Evolutionary conservation across 1,139 yeast genomes (phyloP).

Genomic region (Geotrichum cucujoidarum): DNA sequence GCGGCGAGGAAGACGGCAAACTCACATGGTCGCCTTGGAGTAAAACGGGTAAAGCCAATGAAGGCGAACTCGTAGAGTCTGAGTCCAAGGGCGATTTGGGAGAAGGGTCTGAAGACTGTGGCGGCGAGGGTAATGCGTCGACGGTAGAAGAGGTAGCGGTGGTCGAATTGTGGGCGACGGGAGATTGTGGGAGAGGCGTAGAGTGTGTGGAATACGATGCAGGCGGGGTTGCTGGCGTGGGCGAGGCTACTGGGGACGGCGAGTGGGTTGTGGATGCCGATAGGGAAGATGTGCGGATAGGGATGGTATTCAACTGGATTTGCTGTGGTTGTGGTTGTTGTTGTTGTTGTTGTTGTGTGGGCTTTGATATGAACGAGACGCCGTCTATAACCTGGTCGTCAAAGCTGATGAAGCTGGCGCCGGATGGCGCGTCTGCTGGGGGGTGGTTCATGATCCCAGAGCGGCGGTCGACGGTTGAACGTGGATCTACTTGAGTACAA

Average conservation of each 20-base stretch:
- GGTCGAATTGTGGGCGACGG: not conserved
- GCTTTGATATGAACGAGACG: slow-evolving; percentile 10
- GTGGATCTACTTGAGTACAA: too few species aligned
- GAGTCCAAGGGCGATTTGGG: slow-evolving; percentile 12
- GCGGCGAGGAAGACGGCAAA: slow-evolving; percentile 20
- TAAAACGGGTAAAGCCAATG: too few species aligned
- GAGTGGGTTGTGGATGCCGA: slow-evolving; percentile 4
- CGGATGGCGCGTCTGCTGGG: too few species aligned
- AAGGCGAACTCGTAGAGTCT: too few species aligned
- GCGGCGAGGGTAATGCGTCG: slow-evolving; percentile 3
- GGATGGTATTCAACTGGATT: not conserved
- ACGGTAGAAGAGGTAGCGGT: too few species aligned
- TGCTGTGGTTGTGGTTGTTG: slow-evolving; percentile 2
- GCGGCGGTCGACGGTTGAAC: not conserved
- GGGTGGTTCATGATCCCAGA: too few species aligned
- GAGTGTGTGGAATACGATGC: slow-evolving; percentile 20
- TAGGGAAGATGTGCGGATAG: slow-evolving; percentile 11
- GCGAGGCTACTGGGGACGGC: slow-evolving; percentile 17
- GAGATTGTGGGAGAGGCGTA: not conserved
- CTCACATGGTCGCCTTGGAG: too few species aligned
- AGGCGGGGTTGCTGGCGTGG: slow-evolving; percentile 23
- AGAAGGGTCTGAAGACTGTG: slow-evolving; percentile 2
- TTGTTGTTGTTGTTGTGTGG: not conserved
- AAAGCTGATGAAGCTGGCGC: too few species aligned
- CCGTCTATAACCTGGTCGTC: slow-evolving; percentile 17